Conservation (phyloP, 805 yeast genomes). For the Debaryomyces hansenii region DNA sequence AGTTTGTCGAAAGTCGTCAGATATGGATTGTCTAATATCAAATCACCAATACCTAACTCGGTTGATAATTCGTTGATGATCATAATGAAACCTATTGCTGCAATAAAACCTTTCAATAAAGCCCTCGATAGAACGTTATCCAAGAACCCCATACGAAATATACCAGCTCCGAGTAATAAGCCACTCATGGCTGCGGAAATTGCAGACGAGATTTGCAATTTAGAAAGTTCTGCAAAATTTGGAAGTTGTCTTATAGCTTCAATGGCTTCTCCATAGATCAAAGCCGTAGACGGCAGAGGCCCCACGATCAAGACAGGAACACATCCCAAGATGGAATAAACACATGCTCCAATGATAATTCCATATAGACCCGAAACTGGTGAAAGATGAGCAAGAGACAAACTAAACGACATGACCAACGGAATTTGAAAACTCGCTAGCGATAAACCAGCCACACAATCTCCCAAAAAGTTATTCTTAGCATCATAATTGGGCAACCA, state of each 20-base stretch:
- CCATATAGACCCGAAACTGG: conserved; percentile 79
- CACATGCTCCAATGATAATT: conserved; percentile 72
- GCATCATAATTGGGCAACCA: conserved; percentile 30
- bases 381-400: conserved; percentile 80
- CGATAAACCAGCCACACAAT: conserved; percentile 31
- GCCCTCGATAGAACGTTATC: conserved; percentile 80
- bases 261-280: conserved; percentile 78
- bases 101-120: conserved; percentile 75
- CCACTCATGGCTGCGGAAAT: conserved; percentile 72
- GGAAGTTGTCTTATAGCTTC: conserved; percentile 35
- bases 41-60: conserved; percentile 39
- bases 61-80: conserved; percentile 52
- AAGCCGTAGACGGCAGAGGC: conserved; percentile 85
- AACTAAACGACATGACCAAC: conserved; percentile 68
- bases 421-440: conserved; percentile 37
- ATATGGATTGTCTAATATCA: conserved; percentile 20
- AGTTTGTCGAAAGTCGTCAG: conserved; percentile 21
- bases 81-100: conserved; percentile 85
- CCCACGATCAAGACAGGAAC: conserved; percentile 91
- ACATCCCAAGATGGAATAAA: conserved; percentile 76
- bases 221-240: conserved; percentile 43
- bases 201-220: conserved; percentile 56
- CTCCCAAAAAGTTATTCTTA: conserved; percentile 20
- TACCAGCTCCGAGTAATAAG: conserved; percentile 63
- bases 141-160: conserved; percentile 75